A percentile compares a stretch with the other conserved stretches of the same genome.
These are phyloP conservation scores for Phyllosticta citribraziliensis DNA, from an alignment of 2,329 filamentous ascomycete genomes.

Conservation along the genomic window DNA sequence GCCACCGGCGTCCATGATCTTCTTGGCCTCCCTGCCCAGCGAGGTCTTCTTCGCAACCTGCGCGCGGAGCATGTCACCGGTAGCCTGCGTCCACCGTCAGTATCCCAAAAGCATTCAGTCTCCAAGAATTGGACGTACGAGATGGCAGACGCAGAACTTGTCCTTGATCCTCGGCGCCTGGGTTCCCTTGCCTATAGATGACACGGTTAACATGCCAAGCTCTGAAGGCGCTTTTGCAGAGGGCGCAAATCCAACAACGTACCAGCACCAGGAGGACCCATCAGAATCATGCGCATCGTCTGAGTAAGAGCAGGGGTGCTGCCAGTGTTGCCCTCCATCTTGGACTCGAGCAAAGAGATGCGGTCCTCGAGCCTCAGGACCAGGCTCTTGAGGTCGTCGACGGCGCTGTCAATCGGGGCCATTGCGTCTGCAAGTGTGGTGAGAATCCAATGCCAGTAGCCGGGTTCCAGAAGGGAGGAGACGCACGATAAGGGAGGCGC, in stretches of 20 bases:
- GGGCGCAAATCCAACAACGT: conserved; percentile 31
- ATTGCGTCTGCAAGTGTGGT: conserved; percentile 42
- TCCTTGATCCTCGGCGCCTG: conserved; percentile 98
- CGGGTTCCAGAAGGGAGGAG: not conserved
- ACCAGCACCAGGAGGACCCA: conserved; percentile 96
- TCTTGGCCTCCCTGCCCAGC: conserved; percentile 93
- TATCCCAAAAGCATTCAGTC: not conserved
- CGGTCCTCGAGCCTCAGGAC: conserved; percentile 76
- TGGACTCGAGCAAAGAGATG: conserved; percentile 70
- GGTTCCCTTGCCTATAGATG: conserved; percentile 78
- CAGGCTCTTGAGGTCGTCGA: conserved; percentile 75
- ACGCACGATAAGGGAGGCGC: not conserved
- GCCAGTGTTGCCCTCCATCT: conserved; percentile 43
- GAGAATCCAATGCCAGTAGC: not conserved
- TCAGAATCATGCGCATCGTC: conserved; percentile 83
- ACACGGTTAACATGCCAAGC: conserved; percentile 18
- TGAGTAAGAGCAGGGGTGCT: conserved; percentile 35
- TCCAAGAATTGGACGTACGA: conserved; percentile 51
- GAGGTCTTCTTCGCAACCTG: conserved; percentile 97
- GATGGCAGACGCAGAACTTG: conserved; percentile 91
- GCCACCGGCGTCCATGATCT: conserved; percentile 99
- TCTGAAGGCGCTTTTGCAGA: not conserved
- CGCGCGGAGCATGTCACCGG: conserved; percentile 96
- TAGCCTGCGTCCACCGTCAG: conserved; percentile 53
- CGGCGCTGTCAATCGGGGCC: conserved; percentile 72